Percentiles rank a stretch among this genome's conserved stretches.
Evolutionary conservation across 2,329 filamentous ascomycete genomes (phyloP).

Genomic region (Chrysoporthe puriensis): DNA sequence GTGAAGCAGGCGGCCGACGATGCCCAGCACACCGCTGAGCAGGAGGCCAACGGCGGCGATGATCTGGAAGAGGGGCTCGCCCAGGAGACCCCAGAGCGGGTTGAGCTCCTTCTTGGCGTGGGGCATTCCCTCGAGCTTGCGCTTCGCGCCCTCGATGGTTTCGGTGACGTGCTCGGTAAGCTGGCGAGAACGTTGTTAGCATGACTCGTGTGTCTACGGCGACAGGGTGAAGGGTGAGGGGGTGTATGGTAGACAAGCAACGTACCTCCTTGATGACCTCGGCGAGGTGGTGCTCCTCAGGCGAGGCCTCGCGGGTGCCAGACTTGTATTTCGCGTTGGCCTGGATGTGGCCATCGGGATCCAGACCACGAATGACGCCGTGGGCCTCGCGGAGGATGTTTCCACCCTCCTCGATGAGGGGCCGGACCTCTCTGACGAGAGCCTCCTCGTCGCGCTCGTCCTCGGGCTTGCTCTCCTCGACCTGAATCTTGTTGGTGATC

Average conservation of each 20-base stretch:
- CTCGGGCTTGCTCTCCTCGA: slow-evolving; percentile 77
- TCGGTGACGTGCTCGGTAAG: slow-evolving; percentile 79
- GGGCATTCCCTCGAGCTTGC: slow-evolving; percentile 89
- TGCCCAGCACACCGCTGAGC: slow-evolving; percentile 78
- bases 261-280: slow-evolving; percentile 77
- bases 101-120: slow-evolving; percentile 95
- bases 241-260: not conserved
- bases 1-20: slow-evolving; percentile 80
- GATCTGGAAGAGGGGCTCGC: slow-evolving; percentile 90
- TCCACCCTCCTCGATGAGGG: slow-evolving; percentile 83
- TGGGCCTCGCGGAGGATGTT: slow-evolving; percentile 85
- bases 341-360: slow-evolving; percentile 85
- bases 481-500: slow-evolving; percentile 83
- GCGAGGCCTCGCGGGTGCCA: slow-evolving; percentile 73
- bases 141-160: slow-evolving; percentile 86
- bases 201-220: not conserved
- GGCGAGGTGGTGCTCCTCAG: slow-evolving; percentile 83
- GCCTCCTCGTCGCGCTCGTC: slow-evolving; percentile 90
- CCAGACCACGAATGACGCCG: slow-evolving; percentile 82
- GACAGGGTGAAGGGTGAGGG: not conserved
- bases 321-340: slow-evolving; percentile 83
- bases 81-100: slow-evolving; percentile 81
- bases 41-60: slow-evolving; percentile 85
- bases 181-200: slow-evolving; percentile 37
- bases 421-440: slow-evolving; percentile 83